Percentiles rank a stretch among this genome's conserved stretches.
phyloP scores from a whole-genome alignment of 2,329 filamentous ascomycete species.

The Albophoma yamanashiensis region DNA sequence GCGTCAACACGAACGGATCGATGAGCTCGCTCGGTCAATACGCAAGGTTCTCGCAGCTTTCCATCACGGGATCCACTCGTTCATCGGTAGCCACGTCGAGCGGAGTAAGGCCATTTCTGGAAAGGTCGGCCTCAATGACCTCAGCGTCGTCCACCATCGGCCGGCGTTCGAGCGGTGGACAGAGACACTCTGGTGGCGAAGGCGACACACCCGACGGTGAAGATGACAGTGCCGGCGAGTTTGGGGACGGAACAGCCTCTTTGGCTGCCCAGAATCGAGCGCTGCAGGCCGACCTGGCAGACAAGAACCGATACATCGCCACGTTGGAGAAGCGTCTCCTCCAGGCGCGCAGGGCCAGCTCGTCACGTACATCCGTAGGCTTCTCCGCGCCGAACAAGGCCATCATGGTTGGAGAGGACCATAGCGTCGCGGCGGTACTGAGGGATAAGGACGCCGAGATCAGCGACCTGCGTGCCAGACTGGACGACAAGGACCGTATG shows the following conservation, averaged over 20 bases:
- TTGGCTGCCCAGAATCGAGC: conserved; percentile 77
- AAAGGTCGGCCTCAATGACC: conserved; percentile 56
- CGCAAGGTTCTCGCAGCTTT: conserved; percentile 51
- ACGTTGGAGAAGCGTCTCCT: conserved; percentile 87
- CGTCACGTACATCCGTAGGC: conserved; percentile 73
- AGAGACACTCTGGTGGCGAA: conserved; percentile 32
- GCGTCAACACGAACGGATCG: conserved; percentile 72
- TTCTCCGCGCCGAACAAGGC: conserved; percentile 50
- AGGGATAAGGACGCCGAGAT: conserved; percentile 92
- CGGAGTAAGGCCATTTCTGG: conserved; percentile 37
- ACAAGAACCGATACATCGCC: conserved; percentile 93
- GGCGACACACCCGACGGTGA: conserved; percentile 41
- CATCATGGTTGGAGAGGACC: conserved; percentile 67
- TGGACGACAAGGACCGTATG: conserved; percentile 96
- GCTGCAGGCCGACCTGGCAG: conserved; percentile 88
- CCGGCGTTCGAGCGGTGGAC: conserved; percentile 35
- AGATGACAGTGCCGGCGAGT: conserved; percentile 66
- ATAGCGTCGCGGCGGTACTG: conserved; percentile 60
- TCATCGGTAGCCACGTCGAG: conserved; percentile 61
- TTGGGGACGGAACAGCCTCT: conserved; percentile 76
- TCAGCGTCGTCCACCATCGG: conserved; percentile 52
- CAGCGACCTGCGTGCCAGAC: conserved; percentile 71
- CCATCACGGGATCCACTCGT: conserved; percentile 44
- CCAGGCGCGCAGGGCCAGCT: conserved; percentile 82
- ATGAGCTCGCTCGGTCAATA: conserved; percentile 56